Percentiles rank a stretch among this genome's conserved stretches.
These are phyloP conservation scores for Pyronema domesticum DNA, from an alignment of 495 filamentous ascomycete genomes.

Conservation along the genomic window DNA sequence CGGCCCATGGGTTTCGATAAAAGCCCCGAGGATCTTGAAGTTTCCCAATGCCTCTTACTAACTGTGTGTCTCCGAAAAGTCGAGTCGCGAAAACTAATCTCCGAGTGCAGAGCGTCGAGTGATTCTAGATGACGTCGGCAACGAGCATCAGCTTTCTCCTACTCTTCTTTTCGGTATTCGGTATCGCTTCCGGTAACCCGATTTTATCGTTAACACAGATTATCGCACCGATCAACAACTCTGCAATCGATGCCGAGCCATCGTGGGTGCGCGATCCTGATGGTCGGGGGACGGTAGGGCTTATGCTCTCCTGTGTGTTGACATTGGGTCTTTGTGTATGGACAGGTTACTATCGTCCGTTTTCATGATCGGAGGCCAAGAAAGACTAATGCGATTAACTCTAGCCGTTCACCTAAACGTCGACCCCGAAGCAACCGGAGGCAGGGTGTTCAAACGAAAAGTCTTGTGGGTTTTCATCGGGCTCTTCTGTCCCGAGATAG, in stretches of 20 bases:
- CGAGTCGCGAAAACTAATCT: no score
- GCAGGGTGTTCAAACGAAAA: background rate
- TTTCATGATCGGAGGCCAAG: background rate
- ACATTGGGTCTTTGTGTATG: constrained; percentile 5
- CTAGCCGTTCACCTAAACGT: constrained; percentile 3
- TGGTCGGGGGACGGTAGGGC: constrained; percentile 1
- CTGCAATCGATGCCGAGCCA: background rate
- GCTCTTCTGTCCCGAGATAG: constrained; percentile 2
- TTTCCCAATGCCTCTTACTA: no score
- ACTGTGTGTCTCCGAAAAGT: no score
- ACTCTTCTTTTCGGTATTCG: background rate
- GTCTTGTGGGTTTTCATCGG: constrained; percentile 1
- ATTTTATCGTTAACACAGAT: background rate
- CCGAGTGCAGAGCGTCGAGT: no score
- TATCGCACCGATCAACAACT: background rate
- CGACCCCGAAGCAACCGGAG: background rate
- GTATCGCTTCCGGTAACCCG: background rate
- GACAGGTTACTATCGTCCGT: constrained; percentile 2
- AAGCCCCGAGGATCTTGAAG: no score
- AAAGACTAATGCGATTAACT: background rate
- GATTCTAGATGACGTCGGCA: no score
- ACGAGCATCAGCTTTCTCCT: background rate
- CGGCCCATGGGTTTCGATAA: no score
- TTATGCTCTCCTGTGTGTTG: constrained; percentile 2
- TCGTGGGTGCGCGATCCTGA: constrained; percentile 2